Conservation (phyloP, 2,329 filamentous ascomycete species). For the Fusarium pilosicola region DNA sequence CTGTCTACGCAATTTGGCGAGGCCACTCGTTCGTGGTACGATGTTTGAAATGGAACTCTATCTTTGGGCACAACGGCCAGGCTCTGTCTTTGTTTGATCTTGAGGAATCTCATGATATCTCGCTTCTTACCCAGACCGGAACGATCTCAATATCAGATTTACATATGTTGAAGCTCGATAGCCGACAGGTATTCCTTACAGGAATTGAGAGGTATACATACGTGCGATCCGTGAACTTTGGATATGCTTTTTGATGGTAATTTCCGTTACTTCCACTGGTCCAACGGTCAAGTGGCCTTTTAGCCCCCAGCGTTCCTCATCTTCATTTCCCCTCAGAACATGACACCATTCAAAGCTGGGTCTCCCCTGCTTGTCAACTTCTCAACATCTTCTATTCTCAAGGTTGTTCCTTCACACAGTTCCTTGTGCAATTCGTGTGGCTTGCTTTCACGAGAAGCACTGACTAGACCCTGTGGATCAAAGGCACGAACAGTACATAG, state of each 20-base stretch:
- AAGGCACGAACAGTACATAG: background rate
- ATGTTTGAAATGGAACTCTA: constrained; percentile 17
- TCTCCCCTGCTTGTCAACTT: constrained; percentile 40
- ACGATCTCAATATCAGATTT: background rate
- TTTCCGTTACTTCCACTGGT: background rate
- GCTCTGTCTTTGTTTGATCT: background rate
- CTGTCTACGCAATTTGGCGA: background rate
- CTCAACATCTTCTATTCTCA: background rate
- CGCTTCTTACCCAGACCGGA: background rate
- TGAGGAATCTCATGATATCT: background rate
- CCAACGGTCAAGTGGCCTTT: background rate
- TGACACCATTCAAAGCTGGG: constrained; percentile 26
- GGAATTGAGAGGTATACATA: background rate
- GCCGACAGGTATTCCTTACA: background rate
- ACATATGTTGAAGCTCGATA: background rate
- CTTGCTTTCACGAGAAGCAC: constrained; percentile 11
- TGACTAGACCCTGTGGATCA: constrained; percentile 38
- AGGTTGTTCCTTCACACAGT: constrained; percentile 5
- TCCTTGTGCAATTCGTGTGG: constrained; percentile 5
- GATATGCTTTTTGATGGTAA: background rate
- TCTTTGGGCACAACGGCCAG: constrained; percentile 6
- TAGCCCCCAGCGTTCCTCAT: background rate
- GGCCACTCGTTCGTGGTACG: constrained; percentile 3
- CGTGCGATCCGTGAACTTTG: background rate
- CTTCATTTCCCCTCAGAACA: constrained; percentile 5